Conservation (phyloP, 2,329 filamentous ascomycete species). For the Aspergillus sp. region DNA sequence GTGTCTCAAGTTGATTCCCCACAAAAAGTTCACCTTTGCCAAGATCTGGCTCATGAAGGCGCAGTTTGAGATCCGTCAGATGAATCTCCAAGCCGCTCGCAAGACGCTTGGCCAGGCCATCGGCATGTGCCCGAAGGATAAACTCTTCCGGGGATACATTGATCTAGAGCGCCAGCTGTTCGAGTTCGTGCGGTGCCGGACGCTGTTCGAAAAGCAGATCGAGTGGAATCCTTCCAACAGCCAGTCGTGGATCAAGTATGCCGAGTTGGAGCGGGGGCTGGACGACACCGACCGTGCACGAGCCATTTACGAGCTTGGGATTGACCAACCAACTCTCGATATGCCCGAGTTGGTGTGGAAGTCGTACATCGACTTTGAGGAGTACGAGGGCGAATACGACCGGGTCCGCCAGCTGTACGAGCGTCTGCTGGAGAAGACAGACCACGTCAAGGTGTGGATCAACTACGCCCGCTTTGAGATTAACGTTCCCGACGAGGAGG, state of each 20-base stretch:
- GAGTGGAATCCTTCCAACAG: slow-evolving; percentile 89
- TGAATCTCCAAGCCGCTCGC: slow-evolving; percentile 74
- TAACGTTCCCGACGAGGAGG: slow-evolving; percentile 76
- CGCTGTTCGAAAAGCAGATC: slow-evolving; percentile 89
- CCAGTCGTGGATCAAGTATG: slow-evolving; percentile 95
- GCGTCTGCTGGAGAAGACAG: slow-evolving; percentile 87
- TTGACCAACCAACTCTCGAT: slow-evolving; percentile 79
- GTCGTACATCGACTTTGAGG: slow-evolving; percentile 97
- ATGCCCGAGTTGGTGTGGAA: slow-evolving; percentile 99
- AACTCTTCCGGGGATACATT: slow-evolving; percentile 90
- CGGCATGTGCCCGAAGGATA: slow-evolving; percentile 94
- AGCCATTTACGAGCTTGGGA: slow-evolving; percentile 88
- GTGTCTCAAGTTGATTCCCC: slow-evolving; percentile 82
- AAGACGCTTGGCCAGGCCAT: slow-evolving; percentile 90
- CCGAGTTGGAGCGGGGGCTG: slow-evolving; percentile 85
- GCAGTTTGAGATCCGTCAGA: slow-evolving; percentile 88
- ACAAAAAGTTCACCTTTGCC: slow-evolving; percentile 96
- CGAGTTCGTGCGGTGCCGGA: slow-evolving; percentile 89
- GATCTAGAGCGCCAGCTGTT: slow-evolving; percentile 91
- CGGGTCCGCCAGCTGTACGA: slow-evolving; percentile 82
- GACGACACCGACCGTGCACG: slow-evolving; percentile 86
- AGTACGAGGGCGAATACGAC: slow-evolving; percentile 90
- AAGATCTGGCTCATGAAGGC: slow-evolving; percentile 95
- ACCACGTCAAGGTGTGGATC: slow-evolving; percentile 99
- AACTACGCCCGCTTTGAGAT: slow-evolving; percentile 98